Conservation (phyloP, 805 yeast genomes). For the Helenozyma rhizophorensis region DNA sequence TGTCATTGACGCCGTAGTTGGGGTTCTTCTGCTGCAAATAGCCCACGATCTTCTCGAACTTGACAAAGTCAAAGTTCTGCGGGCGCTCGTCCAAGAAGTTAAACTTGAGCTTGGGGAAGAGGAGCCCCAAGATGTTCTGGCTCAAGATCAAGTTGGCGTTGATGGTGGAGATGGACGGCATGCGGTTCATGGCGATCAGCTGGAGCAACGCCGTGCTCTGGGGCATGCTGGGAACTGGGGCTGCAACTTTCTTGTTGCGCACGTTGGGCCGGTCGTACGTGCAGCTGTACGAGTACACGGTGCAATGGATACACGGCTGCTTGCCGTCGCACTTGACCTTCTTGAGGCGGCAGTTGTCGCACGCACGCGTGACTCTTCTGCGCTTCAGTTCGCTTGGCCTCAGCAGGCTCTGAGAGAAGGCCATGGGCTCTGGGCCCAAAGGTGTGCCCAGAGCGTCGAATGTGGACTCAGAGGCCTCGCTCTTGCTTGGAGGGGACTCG, state of each 20-base stretch:
- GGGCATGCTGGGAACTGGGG: constrained; percentile 13
- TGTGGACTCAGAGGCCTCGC: not conserved
- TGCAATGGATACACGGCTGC: constrained; percentile 77
- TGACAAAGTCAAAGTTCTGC: constrained; percentile 28
- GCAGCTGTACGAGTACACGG: constrained; percentile 82
- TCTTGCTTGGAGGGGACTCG: not conserved
- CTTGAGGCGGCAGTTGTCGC: constrained; percentile 70
- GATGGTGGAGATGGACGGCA: constrained; percentile 9
- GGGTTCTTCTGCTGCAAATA: constrained; percentile 18
- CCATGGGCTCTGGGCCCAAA: not conserved
- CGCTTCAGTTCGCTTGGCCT: constrained; percentile 34
- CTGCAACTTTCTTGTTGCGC: constrained; percentile 40
- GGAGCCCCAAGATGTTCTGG: constrained; percentile 30
- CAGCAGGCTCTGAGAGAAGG: constrained; percentile 11
- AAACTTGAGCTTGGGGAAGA: constrained; percentile 33
- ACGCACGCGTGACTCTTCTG: constrained; percentile 67
- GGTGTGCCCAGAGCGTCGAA: not conserved
- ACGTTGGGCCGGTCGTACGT: constrained; percentile 76
- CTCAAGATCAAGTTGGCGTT: constrained; percentile 19
- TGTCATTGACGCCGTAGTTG: constrained; percentile 20
- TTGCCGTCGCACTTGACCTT: constrained; percentile 79
- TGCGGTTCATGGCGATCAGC: constrained; percentile 14
- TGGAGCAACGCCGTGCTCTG: constrained; percentile 15
- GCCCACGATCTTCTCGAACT: constrained; percentile 25
- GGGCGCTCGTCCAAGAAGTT: constrained; percentile 31